A percentile compares a stretch with the other conserved stretches of the same genome.
phyloP scores from a whole-genome alignment of 192 early-diverging fungal genomes.

The Podila horticola region DNA sequence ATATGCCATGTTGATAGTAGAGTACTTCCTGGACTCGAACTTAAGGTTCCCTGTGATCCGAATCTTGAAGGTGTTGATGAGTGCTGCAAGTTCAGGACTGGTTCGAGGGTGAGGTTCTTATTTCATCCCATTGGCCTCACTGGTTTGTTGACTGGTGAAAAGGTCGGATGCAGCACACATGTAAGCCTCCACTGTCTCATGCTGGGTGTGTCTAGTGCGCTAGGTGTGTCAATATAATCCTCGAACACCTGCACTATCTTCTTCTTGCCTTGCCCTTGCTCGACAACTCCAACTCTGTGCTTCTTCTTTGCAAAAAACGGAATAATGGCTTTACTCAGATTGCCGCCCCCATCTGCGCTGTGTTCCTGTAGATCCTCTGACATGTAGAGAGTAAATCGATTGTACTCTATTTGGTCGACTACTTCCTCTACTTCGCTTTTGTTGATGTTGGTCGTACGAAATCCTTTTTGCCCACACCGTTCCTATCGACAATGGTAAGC shows the following conservation, averaged over 20 bases:
- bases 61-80: slow-evolving; percentile 2
- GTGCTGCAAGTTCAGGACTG: not conserved
- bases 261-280: slow-evolving; percentile 1
- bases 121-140: not conserved
- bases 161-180: slow-evolving; percentile 3
- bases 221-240: not conserved
- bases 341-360: not conserved
- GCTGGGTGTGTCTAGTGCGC: no score
- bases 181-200: slow-evolving; percentile 6
- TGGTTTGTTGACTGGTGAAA: slow-evolving; percentile 2
- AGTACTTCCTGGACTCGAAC: not conserved
- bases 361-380: not conserved
- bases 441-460: not conserved
- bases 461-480: not conserved
- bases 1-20: not conserved
- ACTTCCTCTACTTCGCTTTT: not conserved
- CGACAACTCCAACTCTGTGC: not conserved
- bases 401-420: not conserved
- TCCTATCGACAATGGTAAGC: not conserved
- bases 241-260: not conserved
- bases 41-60: not conserved
- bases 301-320: slow-evolving; percentile 3
- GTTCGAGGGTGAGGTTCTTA: not conserved
- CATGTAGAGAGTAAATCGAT: not conserved
- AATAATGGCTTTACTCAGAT: not conserved